These are phyloP conservation scores for Plenodomus tracheiphilus DNA, from an alignment of 2,329 filamentous ascomycete species.

Conservation along the genomic window DNA sequence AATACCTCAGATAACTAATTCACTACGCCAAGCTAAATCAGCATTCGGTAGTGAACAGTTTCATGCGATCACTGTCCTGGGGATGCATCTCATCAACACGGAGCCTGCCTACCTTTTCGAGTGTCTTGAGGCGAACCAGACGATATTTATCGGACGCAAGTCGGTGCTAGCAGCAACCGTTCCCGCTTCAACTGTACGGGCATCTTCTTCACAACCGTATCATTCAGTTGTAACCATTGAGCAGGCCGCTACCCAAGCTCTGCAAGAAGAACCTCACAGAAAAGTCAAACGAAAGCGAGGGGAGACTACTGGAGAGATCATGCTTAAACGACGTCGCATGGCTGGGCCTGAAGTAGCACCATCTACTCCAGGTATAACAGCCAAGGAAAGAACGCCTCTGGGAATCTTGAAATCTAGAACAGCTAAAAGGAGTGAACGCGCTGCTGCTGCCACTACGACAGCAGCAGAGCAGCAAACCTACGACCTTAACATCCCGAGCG, in stretches of 20 bases:
- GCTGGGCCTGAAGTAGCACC: not conserved
- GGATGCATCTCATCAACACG: constrained; percentile 6
- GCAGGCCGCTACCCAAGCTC: constrained; percentile 2
- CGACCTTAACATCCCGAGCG: not conserved
- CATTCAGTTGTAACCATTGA: not conserved
- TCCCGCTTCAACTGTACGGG: constrained; percentile 3
- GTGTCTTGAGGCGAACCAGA: constrained; percentile 5
- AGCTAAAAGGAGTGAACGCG: not conserved
- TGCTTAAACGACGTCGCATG: not conserved
- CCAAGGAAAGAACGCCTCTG: not conserved
- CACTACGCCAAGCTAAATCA: constrained; percentile 7
- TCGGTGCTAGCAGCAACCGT: constrained; percentile 4
- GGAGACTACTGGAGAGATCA: not conserved
- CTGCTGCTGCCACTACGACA: not conserved
- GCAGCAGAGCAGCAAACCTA: not conserved
- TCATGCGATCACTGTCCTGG: constrained; percentile 8
- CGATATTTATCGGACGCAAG: constrained; percentile 6
- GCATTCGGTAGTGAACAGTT: constrained; percentile 5
- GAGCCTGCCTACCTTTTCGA: constrained; percentile 9
- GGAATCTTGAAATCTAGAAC: too few species aligned
- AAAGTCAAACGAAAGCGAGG: too few species aligned
- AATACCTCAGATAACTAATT: constrained; percentile 7
- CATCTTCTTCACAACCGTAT: constrained; percentile 6
- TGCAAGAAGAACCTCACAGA: not conserved
- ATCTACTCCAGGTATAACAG: not conserved